A percentile compares a stretch with the other conserved stretches of the same genome.
Conservation (phyloP, 2,329 filamentous ascomycete genomes). For the Fusarium caatingaense region DNA sequence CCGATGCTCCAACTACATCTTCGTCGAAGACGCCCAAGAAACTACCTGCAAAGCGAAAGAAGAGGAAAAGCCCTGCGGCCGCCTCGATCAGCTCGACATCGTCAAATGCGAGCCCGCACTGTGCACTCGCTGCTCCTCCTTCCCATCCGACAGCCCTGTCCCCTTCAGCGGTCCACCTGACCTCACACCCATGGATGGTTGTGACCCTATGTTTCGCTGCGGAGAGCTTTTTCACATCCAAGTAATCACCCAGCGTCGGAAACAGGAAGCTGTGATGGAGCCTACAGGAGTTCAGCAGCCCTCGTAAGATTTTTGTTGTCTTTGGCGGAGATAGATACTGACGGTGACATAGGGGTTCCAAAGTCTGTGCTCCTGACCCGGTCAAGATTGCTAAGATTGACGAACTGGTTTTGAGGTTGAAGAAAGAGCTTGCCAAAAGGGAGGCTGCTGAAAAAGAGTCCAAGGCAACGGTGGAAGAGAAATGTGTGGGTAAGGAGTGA, state of each 20-base stretch:
- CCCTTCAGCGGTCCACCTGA: background rate
- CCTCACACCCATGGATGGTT: no score
- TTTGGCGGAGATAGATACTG: background rate
- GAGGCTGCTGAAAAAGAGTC: background rate
- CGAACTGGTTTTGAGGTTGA: background rate
- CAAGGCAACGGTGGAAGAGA: background rate
- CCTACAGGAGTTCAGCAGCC: background rate
- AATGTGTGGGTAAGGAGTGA: background rate
- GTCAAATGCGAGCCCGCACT: constrained; percentile 1
- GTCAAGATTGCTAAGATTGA: background rate
- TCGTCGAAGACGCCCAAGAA: background rate
- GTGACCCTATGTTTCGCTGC: background rate
- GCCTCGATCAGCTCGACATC: background rate
- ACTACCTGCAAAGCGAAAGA: background rate
- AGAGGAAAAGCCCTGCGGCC: background rate
- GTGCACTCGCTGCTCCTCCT: background rate
- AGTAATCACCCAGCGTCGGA: accelerated
- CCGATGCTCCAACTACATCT: background rate
- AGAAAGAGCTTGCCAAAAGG: background rate
- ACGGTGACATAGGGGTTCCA: background rate
- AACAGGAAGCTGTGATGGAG: background rate
- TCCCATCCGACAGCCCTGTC: background rate
- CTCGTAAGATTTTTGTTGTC: background rate
- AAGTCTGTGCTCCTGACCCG: background rate
- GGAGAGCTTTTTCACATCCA: background rate